A percentile compares a stretch with the other conserved stretches of the same genome.
Evolutionary conservation across 176 grass and related monocot genomes (phyloP).

Genomic region (Musa schizocarpa): DNA sequence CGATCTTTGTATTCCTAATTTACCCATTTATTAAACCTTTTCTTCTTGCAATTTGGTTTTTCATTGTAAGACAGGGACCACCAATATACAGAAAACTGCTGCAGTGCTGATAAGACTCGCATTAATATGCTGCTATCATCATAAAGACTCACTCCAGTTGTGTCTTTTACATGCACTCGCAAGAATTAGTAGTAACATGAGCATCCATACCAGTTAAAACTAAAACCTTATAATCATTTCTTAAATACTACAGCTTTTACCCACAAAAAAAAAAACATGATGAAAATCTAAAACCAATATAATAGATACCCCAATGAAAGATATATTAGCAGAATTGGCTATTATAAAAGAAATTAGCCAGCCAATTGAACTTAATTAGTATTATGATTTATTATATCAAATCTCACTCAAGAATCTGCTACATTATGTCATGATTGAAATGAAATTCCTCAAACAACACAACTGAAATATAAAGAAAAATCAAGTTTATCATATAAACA

Average conservation of each 20-base stretch:
- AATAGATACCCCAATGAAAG: neutral
- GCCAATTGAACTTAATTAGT: neutral
- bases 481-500: too few species aligned
- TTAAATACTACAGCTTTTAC: neutral
- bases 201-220: neutral
- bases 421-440: neutral
- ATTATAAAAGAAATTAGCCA: neutral
- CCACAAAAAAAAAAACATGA: neutral
- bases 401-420: neutral
- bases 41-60: neutral
- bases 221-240: neutral
- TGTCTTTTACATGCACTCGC: neutral
- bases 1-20: neutral
- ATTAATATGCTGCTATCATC: neutral
- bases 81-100: neutral
- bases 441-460: neutral
- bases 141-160: neutral
- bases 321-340: neutral
- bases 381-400: neutral
- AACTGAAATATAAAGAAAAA: neutral
- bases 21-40: neutral
- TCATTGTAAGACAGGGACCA: neutral
- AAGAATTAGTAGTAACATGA: neutral
- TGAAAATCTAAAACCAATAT: neutral
- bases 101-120: neutral